phyloP scores from a whole-genome alignment of 129 eudicot species.

The Erigeron canadensis region DNA sequence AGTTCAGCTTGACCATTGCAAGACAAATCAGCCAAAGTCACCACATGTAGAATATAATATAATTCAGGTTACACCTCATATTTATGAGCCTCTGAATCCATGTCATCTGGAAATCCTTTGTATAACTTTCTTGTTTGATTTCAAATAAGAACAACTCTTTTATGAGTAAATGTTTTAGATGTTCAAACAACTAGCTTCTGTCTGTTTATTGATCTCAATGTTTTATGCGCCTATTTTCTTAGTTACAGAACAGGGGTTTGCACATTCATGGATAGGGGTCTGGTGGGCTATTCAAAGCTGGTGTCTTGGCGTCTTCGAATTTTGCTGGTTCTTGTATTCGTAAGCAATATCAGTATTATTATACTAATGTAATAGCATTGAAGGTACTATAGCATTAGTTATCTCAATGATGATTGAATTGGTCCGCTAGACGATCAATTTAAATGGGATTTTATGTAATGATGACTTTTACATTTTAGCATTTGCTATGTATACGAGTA shows the following conservation, averaged over 20 bases:
- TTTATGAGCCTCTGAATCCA: neutral
- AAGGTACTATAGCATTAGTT: conserved; percentile 22
- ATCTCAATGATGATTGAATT: neutral
- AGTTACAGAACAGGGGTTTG: conserved; percentile 20
- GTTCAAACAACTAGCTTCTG: conserved; percentile 11
- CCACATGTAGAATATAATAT: too few relatives aligned
- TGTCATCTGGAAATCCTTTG: neutral
- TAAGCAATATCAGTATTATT: conserved; percentile 17
- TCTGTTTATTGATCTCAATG: neutral
- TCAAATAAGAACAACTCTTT: neutral
- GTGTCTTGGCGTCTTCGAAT: conserved; percentile 14
- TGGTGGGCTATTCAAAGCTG: conserved; percentile 22
- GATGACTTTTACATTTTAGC: conserved; percentile 3
- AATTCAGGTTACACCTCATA: neutral
- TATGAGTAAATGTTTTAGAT: conserved; percentile 1
- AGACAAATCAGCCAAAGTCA: too few relatives aligned
- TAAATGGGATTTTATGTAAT: neutral
- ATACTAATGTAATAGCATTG: conserved; percentile 25
- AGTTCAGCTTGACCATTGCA: too few relatives aligned
- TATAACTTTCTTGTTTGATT: neutral
- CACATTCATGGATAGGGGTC: conserved; percentile 11
- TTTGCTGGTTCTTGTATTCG: conserved; percentile 21
- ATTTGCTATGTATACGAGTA: conserved; percentile 5
- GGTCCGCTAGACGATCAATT: conserved; percentile 1
- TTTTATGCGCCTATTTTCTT: conserved; percentile 3